These are phyloP conservation scores for Margaritispora aquatica DNA, from an alignment of 495 filamentous ascomycete species.

Conservation along the genomic window DNA sequence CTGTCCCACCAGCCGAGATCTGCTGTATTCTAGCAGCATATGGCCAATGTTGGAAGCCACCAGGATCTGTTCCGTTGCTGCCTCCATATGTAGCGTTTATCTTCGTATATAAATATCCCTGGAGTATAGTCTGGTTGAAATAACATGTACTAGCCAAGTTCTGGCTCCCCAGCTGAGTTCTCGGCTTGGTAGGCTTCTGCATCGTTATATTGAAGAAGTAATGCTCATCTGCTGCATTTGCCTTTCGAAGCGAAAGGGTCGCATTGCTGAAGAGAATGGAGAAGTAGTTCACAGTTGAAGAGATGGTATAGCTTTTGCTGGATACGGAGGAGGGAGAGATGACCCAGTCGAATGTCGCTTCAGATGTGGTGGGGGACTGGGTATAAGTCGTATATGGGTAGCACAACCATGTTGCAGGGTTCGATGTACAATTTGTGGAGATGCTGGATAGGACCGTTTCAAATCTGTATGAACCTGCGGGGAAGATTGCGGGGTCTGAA, in stretches of 20 bases:
- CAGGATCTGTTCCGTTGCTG: not conserved
- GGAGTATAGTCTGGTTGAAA: slow-evolving; percentile 43
- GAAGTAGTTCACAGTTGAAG: slow-evolving; percentile 43
- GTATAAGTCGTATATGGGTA: slow-evolving; percentile 44
- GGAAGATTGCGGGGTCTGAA: slow-evolving; percentile 35
- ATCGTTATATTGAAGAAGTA: slow-evolving; percentile 41
- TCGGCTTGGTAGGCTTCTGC: slow-evolving; percentile 38
- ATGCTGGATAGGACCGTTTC: slow-evolving; percentile 45
- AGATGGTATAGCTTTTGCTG: slow-evolving; percentile 31
- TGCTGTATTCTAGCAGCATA: slow-evolving; percentile 43
- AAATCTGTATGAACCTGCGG: slow-evolving; percentile 48
- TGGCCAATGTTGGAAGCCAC: slow-evolving; percentile 35
- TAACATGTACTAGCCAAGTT: slow-evolving; percentile 36
- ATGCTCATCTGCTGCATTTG: slow-evolving; percentile 33
- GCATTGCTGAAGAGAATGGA: slow-evolving; percentile 36
- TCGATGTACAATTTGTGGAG: slow-evolving; percentile 42
- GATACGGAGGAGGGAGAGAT: slow-evolving; percentile 27
- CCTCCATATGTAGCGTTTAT: slow-evolving; percentile 34
- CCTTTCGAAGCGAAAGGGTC: slow-evolving; percentile 30
- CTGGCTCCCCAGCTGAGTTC: slow-evolving; percentile 17
- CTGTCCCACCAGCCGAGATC: slow-evolving; percentile 29
- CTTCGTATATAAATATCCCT: slow-evolving; percentile 47
- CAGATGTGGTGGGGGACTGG: slow-evolving; percentile 23
- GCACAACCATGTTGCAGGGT: slow-evolving; percentile 47
- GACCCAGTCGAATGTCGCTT: slow-evolving; percentile 51